Conservation (phyloP, 2,329 filamentous ascomycete species). For the Chrysoporthe puriensis region DNA sequence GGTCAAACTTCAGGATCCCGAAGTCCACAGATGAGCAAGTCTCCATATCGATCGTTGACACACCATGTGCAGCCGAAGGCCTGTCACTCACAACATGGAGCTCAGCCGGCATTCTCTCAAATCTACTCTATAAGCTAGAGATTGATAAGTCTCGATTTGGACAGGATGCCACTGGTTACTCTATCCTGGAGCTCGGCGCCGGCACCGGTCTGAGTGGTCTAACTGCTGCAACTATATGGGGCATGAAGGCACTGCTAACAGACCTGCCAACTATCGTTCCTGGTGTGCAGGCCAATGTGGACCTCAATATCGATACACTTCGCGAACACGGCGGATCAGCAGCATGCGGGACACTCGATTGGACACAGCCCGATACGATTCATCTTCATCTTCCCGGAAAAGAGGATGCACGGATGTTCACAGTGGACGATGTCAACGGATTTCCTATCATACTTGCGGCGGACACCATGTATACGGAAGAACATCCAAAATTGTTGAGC, state of each 20-base stretch:
- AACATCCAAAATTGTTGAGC: conserved; percentile 23
- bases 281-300: conserved; percentile 26
- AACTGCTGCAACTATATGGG: conserved; percentile 22
- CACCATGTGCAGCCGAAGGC: conserved; percentile 24
- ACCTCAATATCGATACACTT: conserved; percentile 20
- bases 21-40: conserved; percentile 12
- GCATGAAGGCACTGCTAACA: conserved; percentile 17
- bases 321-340: conserved; percentile 9
- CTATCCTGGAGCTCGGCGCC: conserved; percentile 27
- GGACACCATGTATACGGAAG: conserved; percentile 29
- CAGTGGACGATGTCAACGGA: conserved; percentile 20
- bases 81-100: conserved; percentile 27
- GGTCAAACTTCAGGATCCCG: conserved; percentile 12
- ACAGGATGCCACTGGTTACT: neutral
- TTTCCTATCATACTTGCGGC: conserved; percentile 26
- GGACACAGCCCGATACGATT: conserved; percentile 22
- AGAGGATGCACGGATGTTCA: neutral
- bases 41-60: conserved; percentile 24
- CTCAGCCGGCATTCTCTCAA: conserved; percentile 28
- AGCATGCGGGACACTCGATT: conserved; percentile 24
- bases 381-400: neutral
- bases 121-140: conserved; percentile 20
- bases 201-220: conserved; percentile 27
- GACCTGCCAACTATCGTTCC: conserved; percentile 27
- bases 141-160: conserved; percentile 12